Conservation (phyloP, 139 green algal species). For the Ettlia oleoabundans region DNA sequence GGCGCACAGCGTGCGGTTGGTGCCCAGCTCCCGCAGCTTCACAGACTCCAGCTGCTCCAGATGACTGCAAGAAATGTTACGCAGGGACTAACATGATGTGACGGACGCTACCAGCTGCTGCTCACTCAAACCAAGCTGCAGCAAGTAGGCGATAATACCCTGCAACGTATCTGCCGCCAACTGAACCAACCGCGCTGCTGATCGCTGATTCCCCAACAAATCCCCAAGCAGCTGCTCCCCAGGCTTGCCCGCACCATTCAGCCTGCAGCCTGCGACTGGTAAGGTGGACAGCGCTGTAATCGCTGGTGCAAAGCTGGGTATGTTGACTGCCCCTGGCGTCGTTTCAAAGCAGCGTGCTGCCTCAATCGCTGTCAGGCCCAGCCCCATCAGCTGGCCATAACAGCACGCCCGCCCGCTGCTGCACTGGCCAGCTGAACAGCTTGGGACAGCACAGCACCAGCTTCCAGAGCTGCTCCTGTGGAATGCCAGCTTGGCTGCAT, state of each 20-base stretch:
- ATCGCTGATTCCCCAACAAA: not conserved
- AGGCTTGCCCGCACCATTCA: not conserved
- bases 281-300: not conserved
- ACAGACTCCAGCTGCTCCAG: not conserved
- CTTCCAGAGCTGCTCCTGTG: not conserved
- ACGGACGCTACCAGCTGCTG: no score
- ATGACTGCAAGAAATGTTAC: not conserved
- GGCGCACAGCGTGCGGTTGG: not conserved
- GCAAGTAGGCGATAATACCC: not conserved
- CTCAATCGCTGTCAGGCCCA: not conserved
- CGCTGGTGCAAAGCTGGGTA: not conserved
- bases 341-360: not conserved
- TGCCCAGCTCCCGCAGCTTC: conserved; percentile 6
- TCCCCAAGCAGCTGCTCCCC: no score
- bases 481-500: no score
- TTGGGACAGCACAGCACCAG: not conserved
- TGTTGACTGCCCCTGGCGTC: not conserved
- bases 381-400: no score
- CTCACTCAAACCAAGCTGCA: not conserved
- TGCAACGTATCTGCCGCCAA: not conserved
- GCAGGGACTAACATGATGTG: not conserved
- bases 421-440: no score
- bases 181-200: not conserved
- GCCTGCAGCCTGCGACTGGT: not conserved
- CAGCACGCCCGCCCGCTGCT: no score